phyloP scores from a whole-genome alignment of 2,329 filamentous ascomycete genomes.

The Alternaria atra region DNA sequence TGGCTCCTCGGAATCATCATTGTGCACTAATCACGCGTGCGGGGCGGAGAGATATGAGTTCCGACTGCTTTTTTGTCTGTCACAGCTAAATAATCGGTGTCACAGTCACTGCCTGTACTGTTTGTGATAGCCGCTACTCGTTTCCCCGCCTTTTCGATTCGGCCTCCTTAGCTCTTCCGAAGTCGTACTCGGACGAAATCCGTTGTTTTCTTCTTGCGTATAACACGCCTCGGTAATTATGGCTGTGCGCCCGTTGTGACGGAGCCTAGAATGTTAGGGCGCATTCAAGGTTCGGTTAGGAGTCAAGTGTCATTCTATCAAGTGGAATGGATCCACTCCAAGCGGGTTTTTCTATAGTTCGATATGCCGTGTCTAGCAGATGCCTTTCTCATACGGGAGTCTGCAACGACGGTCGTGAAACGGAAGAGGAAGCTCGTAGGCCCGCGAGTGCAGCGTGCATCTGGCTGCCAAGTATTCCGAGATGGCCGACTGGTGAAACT shows the following conservation, averaged over 20 bases:
- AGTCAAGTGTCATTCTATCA: not conserved
- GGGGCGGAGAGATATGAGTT: not conserved
- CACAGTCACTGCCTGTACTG: not conserved
- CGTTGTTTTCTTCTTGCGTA: not conserved
- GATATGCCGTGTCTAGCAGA: not conserved
- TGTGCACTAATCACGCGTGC: not conserved
- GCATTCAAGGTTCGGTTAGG: not conserved
- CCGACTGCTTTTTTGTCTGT: not conserved
- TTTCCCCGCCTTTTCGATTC: not conserved
- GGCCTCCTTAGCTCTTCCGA: not conserved
- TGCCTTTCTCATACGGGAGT: not conserved
- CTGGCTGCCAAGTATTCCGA: slow-evolving; percentile 11
- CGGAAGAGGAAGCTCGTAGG: not conserved
- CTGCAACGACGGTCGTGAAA: not conserved
- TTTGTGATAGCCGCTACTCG: not conserved
- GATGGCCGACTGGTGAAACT: not conserved
- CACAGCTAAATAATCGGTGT: not conserved
- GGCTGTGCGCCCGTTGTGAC: not conserved
- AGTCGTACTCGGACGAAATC: not conserved
- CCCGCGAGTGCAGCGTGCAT: not conserved
- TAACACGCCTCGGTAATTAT: slow-evolving; percentile 3
- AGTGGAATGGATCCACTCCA: not conserved
- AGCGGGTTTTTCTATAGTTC: not conserved
- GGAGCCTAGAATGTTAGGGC: not conserved
- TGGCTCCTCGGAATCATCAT: not conserved